These are phyloP conservation scores for Debaryomyces tyrocola DNA, from an alignment of 805 yeast species.

Conservation along the genomic window DNA sequence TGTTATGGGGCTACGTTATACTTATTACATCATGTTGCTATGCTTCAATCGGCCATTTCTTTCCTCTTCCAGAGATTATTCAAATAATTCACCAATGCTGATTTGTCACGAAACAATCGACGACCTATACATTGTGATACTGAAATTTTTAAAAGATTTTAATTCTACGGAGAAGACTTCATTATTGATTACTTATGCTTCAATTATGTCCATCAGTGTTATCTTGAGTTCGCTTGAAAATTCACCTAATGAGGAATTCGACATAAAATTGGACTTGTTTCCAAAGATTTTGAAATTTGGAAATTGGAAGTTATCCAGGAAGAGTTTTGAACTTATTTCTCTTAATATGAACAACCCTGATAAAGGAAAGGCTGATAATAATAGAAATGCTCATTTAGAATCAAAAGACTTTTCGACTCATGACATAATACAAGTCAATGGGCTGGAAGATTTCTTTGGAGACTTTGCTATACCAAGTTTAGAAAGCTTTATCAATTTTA, in stretches of 20 bases:
- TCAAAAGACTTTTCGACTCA: not conserved
- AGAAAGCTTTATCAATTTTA: not conserved
- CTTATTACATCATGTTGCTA: slow-evolving; percentile 57
- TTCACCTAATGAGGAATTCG: not conserved
- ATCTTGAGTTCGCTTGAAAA: not conserved
- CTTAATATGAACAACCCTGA: not conserved
- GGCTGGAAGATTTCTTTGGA: not conserved
- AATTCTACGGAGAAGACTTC: not conserved
- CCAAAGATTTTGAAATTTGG: not conserved
- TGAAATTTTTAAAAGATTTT: not conserved
- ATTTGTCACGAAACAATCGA: slow-evolving; percentile 42
- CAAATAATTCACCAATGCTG: slow-evolving; percentile 28
- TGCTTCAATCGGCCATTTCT: slow-evolving; percentile 63
- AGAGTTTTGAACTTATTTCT: not conserved
- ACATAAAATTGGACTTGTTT: too few species aligned
- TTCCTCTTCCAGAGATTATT: slow-evolving; percentile 26
- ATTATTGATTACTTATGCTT: not conserved
- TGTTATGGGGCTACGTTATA: slow-evolving; percentile 50
- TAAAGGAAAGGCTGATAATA: not conserved
- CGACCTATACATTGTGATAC: slow-evolving; percentile 41
- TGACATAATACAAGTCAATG: not conserved
- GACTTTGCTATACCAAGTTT: not conserved
- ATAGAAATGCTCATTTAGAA: not conserved
- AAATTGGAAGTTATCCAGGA: not conserved
- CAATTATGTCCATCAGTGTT: not conserved